Evolutionary conservation across 306 rosid species (phyloP).

Genomic region (Quercus rubra): DNA sequence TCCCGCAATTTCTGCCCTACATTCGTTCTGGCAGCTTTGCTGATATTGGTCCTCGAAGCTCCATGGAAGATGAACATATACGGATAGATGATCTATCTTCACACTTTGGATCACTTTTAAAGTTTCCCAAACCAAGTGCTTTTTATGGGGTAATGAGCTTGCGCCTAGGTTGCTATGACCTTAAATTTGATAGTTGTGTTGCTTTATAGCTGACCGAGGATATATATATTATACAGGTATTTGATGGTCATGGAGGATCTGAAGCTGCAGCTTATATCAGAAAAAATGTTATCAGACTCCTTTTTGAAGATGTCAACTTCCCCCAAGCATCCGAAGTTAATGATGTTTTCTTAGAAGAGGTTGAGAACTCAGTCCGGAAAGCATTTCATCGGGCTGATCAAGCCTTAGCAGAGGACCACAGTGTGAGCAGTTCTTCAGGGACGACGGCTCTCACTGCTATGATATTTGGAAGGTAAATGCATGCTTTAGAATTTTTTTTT

Average conservation of each 20-base stretch:
- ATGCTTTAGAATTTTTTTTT: constrained; percentile 5
- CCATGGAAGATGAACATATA: constrained; percentile 98
- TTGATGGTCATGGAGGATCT: constrained; percentile 99
- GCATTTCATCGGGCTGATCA: constrained; percentile 79
- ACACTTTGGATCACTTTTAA: constrained; percentile 59
- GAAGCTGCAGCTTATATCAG: constrained; percentile 88
- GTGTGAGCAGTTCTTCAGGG: constrained; percentile 78
- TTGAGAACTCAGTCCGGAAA: constrained; percentile 56
- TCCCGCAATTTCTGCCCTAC: constrained; percentile 50
- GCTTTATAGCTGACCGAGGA: constrained; percentile 19
- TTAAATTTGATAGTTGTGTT: neutral
- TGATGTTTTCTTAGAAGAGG: constrained; percentile 52
- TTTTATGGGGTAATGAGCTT: constrained; percentile 75
- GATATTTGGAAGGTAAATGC: constrained; percentile 76
- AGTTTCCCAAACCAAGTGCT: constrained; percentile 85
- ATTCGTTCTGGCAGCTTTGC: constrained; percentile 96
- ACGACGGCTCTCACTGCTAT: constrained; percentile 88
- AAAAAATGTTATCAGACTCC: constrained; percentile 65
- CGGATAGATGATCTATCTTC: constrained; percentile 78
- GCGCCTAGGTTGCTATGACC: constrained; percentile 1
- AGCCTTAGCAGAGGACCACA: constrained; percentile 80
- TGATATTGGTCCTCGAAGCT: constrained; percentile 85
- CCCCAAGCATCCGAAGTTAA: constrained; percentile 63
- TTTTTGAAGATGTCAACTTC: constrained; percentile 72
- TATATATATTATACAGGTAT: constrained; percentile 49